Percentiles rank a stretch among this genome's conserved stretches.
Evolutionary conservation across 352 stramenopile genomes (phyloP).

Genomic region (Phytophthora nicotianae): DNA sequence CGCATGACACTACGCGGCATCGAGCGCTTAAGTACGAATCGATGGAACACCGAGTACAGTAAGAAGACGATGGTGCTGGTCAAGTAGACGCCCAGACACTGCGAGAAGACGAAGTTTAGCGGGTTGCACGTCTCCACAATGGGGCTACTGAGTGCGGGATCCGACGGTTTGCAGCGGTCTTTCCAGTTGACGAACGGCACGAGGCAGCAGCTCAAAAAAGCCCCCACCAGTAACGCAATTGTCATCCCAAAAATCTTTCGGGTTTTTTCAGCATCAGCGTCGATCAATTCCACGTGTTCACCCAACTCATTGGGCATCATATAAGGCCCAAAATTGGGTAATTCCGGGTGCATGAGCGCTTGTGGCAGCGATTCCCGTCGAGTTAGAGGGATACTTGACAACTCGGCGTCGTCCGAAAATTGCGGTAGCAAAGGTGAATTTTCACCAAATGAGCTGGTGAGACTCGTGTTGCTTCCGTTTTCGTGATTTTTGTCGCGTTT

Average conservation of each 20-base stretch:
- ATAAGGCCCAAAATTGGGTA: constrained; percentile 85
- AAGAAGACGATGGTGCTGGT: constrained; percentile 78
- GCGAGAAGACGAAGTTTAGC: constrained; percentile 85
- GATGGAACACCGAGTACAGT: constrained; percentile 78
- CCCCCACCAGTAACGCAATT: constrained; percentile 68
- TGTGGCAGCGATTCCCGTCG: constrained; percentile 57
- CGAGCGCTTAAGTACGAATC: constrained; percentile 70
- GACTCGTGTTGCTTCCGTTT: constrained; percentile 22
- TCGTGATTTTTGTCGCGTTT: constrained; percentile 17
- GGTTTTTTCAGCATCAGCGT: constrained; percentile 55
- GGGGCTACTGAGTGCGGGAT: constrained; percentile 12
- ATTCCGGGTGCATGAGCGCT: constrained; percentile 68
- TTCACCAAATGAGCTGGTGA: constrained; percentile 35
- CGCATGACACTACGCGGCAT: constrained; percentile 87
- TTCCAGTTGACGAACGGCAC: constrained; percentile 85
- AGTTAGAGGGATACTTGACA: constrained; percentile 10
- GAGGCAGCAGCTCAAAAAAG: constrained; percentile 76
- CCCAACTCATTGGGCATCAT: constrained; percentile 71
- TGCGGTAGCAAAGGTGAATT: constrained; percentile 47
- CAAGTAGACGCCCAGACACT: constrained; percentile 84
- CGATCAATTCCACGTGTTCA: constrained; percentile 60
- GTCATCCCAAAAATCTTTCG: constrained; percentile 66
- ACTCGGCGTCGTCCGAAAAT: constrained; percentile 23
- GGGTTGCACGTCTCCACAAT: constrained; percentile 77
- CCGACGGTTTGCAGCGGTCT: constrained; percentile 50